Percentiles rank a stretch among this genome's conserved stretches.
Conservation (phyloP, 1,139 yeast species). For the Magnusiomyces tetraspermus region DNA sequence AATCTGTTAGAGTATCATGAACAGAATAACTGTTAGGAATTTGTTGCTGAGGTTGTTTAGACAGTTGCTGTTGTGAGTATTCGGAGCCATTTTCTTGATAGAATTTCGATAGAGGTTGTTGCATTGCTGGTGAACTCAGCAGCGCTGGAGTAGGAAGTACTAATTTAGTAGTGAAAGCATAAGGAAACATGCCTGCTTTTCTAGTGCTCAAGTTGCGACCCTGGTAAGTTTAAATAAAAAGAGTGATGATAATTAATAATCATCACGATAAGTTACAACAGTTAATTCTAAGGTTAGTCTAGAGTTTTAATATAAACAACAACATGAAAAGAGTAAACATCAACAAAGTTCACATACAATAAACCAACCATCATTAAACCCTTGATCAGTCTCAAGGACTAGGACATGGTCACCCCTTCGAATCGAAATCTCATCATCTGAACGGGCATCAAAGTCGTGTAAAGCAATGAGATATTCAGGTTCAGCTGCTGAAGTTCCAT, state of each 20-base stretch:
- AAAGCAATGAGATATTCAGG: conserved; percentile 44
- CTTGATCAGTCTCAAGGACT: conserved; percentile 84
- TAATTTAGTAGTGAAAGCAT: conserved; percentile 48
- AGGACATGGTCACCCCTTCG: conserved; percentile 79
- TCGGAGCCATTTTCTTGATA: too few relatives aligned
- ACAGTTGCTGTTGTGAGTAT: not conserved
- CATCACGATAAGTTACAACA: not conserved
- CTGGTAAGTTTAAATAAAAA: conserved; percentile 25
- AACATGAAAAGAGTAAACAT: too few relatives aligned
- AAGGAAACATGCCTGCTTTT: conserved; percentile 81
- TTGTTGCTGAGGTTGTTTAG: not conserved
- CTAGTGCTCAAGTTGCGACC: conserved; percentile 68
- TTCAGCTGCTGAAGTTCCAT: too few relatives aligned
- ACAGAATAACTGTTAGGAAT: not conserved
- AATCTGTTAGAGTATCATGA: conserved; percentile 61
- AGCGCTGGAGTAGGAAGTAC: conserved; percentile 21
- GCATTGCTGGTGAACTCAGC: conserved; percentile 25
- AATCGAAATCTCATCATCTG: conserved; percentile 81
- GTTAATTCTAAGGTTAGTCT: not conserved
- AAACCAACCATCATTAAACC: conserved; percentile 97
- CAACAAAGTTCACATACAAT: conserved; percentile 29
- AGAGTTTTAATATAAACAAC: not conserved
- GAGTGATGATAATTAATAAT: not conserved
- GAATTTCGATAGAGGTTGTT: too few relatives aligned
- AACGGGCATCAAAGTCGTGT: conserved; percentile 75